Conservation (phyloP, 2,329 filamentous ascomycete genomes). For the Colletotrichum neosansevieriae region DNA sequence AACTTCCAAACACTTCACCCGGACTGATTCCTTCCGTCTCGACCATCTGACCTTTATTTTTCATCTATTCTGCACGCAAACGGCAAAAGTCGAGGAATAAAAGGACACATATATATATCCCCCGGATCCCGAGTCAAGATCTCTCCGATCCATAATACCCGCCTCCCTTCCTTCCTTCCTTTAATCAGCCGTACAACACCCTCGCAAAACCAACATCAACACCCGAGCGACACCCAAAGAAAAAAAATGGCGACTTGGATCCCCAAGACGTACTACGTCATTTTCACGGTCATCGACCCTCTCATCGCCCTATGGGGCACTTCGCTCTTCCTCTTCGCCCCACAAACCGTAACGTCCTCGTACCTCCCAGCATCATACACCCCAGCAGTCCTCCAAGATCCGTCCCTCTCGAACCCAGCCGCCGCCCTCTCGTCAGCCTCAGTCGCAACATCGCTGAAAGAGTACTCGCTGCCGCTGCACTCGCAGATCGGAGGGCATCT, state of each 20-base stretch:
- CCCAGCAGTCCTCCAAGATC: not conserved
- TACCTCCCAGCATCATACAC: conserved; percentile 1
- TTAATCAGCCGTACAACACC: not conserved
- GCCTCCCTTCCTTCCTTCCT: too few relatives aligned
- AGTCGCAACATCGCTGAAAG: not conserved
- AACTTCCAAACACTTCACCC: too few relatives aligned
- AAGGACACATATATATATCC: too few relatives aligned
- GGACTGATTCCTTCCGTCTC: not conserved
- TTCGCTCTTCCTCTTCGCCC: conserved; percentile 27
- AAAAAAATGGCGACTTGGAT: conserved; percentile 11
- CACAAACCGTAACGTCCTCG: conserved; percentile 14
- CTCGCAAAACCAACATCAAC: not conserved
- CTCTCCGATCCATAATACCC: not conserved
- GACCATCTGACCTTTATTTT: not conserved
- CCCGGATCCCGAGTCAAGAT: too few relatives aligned
- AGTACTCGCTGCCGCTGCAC: conserved; percentile 26
- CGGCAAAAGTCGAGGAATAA: too few relatives aligned
- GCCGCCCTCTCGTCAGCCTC: not conserved
- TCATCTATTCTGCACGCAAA: not conserved
- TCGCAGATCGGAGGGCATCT: conserved; percentile 22
- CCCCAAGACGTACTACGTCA: conserved; percentile 8
- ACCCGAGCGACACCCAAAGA: not conserved
- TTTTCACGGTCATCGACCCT: conserved; percentile 30
- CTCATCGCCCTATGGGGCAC: conserved; percentile 30
- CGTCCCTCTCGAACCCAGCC: conserved; percentile 7